Conservation (phyloP, 139 green algal species). For the Chlorella ohadii region DNA sequence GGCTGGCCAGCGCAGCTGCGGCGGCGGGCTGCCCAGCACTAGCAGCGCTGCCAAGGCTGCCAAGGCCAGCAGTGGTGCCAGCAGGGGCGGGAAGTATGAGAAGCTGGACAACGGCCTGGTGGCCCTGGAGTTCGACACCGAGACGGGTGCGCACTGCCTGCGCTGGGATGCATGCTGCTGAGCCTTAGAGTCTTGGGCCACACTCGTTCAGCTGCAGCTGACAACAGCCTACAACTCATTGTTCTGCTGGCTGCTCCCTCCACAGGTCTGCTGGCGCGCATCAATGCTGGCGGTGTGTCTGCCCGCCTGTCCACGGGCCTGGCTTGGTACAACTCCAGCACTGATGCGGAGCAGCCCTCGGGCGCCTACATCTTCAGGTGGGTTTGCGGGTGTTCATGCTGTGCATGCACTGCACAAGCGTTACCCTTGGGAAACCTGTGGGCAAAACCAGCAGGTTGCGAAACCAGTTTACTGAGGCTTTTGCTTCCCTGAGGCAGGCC, state of each 20-base stretch:
- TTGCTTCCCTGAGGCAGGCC: too few species aligned
- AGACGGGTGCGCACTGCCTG: conserved; percentile 26
- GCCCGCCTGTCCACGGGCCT: conserved; percentile 17
- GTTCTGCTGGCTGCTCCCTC: neutral
- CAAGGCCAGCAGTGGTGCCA: neutral
- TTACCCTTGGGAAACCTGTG: too few species aligned
- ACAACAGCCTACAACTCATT: too few species aligned
- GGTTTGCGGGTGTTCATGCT: too few species aligned
- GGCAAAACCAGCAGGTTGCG: too few species aligned
- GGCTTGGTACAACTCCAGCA: conserved; percentile 62
- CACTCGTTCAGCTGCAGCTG: too few species aligned
- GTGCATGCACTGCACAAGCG: too few species aligned
- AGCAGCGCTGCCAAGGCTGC: neutral
- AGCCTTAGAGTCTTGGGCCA: too few species aligned
- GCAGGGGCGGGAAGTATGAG: neutral
- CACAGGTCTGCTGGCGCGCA: conserved; percentile 12
- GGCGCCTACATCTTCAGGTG: conserved; percentile 78
- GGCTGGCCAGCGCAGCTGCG: neutral
- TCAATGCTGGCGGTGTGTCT: neutral
- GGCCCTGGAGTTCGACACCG: conserved; percentile 38
- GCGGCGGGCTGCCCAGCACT: neutral
- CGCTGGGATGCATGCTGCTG: too few species aligned
- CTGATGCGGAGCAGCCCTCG: conserved; percentile 32
- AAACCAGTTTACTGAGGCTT: too few species aligned
- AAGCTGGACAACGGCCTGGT: conserved; percentile 37